Evolutionary conservation across 1,284 basidiomycete genomes (phyloP).

Genomic region (Schizophyllum commune): DNA sequence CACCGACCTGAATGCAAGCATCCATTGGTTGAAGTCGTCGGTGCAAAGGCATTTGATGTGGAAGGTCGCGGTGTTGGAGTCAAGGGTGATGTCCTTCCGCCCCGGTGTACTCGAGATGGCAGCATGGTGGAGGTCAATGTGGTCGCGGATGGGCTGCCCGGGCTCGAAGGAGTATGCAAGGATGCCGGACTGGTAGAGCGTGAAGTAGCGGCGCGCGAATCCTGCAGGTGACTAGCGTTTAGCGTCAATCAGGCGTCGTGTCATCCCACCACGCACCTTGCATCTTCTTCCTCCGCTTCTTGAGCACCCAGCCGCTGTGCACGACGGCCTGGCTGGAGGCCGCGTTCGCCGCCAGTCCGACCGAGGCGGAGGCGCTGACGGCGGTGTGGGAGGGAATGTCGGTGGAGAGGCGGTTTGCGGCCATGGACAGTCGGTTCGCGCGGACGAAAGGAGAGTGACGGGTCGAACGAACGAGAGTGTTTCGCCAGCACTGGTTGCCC

Average conservation of each 20-base stretch:
- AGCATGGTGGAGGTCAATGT: constrained; percentile 57
- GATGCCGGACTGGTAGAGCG: constrained; percentile 56
- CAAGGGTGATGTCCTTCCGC: constrained; percentile 70
- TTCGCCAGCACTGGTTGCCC: background rate
- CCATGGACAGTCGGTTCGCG: background rate
- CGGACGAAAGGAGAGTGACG: background rate
- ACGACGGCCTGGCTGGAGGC: constrained; percentile 24
- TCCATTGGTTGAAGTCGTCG: constrained; percentile 71
- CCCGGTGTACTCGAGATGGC: constrained; percentile 66
- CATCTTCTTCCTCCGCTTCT: constrained; percentile 79
- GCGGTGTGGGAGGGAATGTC: constrained; percentile 3
- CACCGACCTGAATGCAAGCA: constrained; percentile 58
- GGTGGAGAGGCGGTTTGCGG: background rate
- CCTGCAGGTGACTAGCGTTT: constrained; percentile 33
- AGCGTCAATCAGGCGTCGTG: background rate
- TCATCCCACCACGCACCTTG: constrained; percentile 44
- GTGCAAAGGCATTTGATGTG: constrained; percentile 67
- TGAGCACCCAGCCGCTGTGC: constrained; percentile 70
- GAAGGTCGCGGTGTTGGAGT: constrained; percentile 68
- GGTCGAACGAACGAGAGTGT: background rate
- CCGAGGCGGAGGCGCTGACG: constrained; percentile 13
- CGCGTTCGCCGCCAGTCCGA: constrained; percentile 12
- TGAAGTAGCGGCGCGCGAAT: constrained; percentile 79
- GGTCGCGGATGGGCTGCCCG: constrained; percentile 62
- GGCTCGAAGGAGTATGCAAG: constrained; percentile 72